Conservation (phyloP, 2,329 filamentous ascomycete genomes). For the Paecilomyces fulvus region DNA sequence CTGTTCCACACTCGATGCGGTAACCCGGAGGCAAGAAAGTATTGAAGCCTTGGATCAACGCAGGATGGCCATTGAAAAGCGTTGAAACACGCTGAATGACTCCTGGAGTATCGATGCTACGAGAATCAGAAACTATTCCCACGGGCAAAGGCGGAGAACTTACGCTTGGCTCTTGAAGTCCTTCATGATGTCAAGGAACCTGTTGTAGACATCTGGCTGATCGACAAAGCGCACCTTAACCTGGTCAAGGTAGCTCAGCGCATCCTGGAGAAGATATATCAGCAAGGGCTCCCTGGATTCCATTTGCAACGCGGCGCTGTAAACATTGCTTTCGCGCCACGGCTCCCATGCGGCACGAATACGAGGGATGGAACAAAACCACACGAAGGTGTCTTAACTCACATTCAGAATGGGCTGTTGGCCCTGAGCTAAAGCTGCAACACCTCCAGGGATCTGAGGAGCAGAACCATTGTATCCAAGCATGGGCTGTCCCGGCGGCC, state of each 20-base stretch:
- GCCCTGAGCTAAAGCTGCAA: conserved; percentile 60
- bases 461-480: conserved; percentile 39
- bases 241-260: conserved; percentile 92
- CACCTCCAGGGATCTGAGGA: conserved; percentile 39
- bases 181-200: conserved; percentile 98
- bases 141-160: conserved; percentile 29
- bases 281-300: neutral
- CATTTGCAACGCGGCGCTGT: neutral
- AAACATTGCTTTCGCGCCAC: neutral
- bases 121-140: conserved; percentile 13
- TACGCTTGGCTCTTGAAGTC: conserved; percentile 97
- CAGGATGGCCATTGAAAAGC: conserved; percentile 90
- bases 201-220: conserved; percentile 93
- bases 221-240: conserved; percentile 98
- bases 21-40: conserved; percentile 95
- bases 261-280: conserved; percentile 52
- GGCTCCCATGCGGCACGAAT: neutral
- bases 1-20: conserved; percentile 88
- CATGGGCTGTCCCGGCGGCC: conserved; percentile 45
- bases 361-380: neutral
- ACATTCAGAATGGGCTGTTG: conserved; percentile 74
- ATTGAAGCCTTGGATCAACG: conserved; percentile 94
- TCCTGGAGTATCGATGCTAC: conserved; percentile 84
- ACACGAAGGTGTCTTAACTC: conserved; percentile 24
- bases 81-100: conserved; percentile 96